These are phyloP conservation scores for Cucumis melo DNA, from an alignment of 306 rosid genomes.

Conservation along the genomic window DNA sequence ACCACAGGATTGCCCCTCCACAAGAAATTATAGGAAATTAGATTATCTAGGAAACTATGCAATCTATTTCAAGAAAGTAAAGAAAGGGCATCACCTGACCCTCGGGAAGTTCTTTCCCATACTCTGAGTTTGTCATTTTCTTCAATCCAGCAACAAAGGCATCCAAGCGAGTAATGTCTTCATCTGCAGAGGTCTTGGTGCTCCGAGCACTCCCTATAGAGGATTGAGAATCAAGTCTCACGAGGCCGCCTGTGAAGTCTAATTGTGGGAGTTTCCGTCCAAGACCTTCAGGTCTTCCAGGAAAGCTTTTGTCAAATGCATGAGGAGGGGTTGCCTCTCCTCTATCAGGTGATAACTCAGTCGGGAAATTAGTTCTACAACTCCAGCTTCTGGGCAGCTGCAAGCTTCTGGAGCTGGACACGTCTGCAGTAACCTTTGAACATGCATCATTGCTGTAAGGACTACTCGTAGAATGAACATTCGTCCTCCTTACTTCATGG, in stretches of 20 bases:
- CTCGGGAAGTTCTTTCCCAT: constrained; percentile 52
- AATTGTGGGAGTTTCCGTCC: constrained; percentile 38
- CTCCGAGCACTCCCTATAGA: constrained; percentile 62
- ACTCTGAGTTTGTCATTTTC: constrained; percentile 79
- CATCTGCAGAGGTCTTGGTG: constrained; percentile 42
- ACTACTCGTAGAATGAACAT: constrained; percentile 24
- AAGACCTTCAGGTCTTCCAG: constrained; percentile 75
- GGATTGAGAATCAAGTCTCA: constrained; percentile 65
- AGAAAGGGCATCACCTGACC: constrained; percentile 34
- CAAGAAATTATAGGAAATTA: neutral
- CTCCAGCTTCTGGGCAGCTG: constrained; percentile 80
- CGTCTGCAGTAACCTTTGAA: constrained; percentile 21
- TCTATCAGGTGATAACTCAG: constrained; percentile 38
- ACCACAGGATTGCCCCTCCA: neutral
- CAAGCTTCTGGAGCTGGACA: constrained; percentile 29
- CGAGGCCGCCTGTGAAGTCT: constrained; percentile 32
- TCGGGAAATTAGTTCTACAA: constrained; percentile 39
- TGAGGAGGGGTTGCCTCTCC: constrained; percentile 52
- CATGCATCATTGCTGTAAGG: constrained; percentile 25
- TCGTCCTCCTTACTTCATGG: constrained; percentile 19
- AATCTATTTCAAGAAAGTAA: neutral
- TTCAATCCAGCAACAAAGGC: constrained; percentile 82
- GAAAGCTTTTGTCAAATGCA: constrained; percentile 56
- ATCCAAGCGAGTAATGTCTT: constrained; percentile 68
- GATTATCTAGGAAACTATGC: neutral